A percentile compares a stretch with the other conserved stretches of the same genome.
These are phyloP conservation scores for Polychaeton citri DNA, from an alignment of 2,329 filamentous ascomycete genomes.

Conservation along the genomic window DNA sequence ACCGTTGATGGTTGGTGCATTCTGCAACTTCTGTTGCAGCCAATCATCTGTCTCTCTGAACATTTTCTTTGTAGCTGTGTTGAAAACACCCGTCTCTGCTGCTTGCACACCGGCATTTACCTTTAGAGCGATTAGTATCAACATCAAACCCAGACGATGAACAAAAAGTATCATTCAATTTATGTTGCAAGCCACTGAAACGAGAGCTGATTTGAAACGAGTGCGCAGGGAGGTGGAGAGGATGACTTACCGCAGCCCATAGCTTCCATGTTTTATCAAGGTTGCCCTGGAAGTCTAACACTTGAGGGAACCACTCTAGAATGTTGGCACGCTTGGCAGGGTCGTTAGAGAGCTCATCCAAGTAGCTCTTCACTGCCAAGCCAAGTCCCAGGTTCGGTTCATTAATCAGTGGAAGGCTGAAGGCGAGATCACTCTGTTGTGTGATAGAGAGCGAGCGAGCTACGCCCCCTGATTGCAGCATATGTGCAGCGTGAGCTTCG, in stretches of 20 bases:
- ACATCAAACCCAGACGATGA: not conserved
- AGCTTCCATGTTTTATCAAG: constrained; percentile 47
- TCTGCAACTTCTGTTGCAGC: constrained; percentile 27
- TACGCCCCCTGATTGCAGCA: constrained; percentile 71
- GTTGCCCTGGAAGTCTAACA: constrained; percentile 43
- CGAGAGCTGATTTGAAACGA: not conserved
- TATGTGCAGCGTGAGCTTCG: constrained; percentile 66
- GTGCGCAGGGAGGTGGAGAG: not conserved
- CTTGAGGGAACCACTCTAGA: constrained; percentile 48
- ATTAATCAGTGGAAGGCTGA: constrained; percentile 52
- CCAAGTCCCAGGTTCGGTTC: constrained; percentile 64
- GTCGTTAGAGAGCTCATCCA: constrained; percentile 53
- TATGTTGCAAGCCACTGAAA: not conserved
- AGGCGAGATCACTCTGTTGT: constrained; percentile 49
- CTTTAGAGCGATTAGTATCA: constrained; percentile 20
- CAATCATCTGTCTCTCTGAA: constrained; percentile 50
- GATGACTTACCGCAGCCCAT: constrained; percentile 48
- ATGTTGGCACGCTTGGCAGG: constrained; percentile 38
- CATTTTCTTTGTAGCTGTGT: constrained; percentile 32
- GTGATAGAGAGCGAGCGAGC: constrained; percentile 44
- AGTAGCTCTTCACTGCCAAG: constrained; percentile 67
- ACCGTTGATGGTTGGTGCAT: not conserved
- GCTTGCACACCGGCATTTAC: constrained; percentile 46
- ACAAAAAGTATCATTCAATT: not conserved
- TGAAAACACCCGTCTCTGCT: constrained; percentile 34